Evolutionary conservation across 176 grass and related monocot species (phyloP), one percentile per base, ranked within the genome.

Genomic region (Puccinellia tenuiflora): DNA sequence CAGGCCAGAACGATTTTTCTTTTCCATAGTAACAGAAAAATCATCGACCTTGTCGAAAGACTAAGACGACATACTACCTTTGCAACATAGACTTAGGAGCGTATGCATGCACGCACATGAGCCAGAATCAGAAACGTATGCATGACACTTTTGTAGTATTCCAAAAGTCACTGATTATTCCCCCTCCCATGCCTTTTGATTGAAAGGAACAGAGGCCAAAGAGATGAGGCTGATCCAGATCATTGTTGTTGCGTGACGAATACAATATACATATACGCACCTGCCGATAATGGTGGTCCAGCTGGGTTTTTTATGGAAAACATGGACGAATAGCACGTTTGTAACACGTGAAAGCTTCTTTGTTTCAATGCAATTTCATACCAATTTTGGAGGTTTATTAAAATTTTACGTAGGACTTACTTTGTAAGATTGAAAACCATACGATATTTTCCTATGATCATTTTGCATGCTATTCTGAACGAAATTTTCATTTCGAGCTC

Each of bases 181-280:
- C 47, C 4, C 3, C 74, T 78, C 82, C 31, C 71, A 66, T 37
- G 25, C 74, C 84, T 83, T 83, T 90, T 8, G 15, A 65, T 56
- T 50, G 84, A 86, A 86, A 83, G 84, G 46, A 73, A 90, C 88
- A 79, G 21, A 39, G 30, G 29, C 14, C 64, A 66, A 83, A 45
- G 47, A 73, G 79, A 83, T 67, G 56, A 79, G 84, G 30, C 37
- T 40, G 14, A 70, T 81, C 62, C 50, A 72, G 56, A 84, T 24
- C 69, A 62, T 72, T 72, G 45, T 28, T 35, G 66, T 79, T 83
- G 88, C 56, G 56, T 79, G 37, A 67, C 43, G 62, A 81, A 46
- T 55, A 72, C 31, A 71, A 73, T 76, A 76, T 76, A 31, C 69
- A 53, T 34, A 20, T 34, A 34, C 33, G 62, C 62, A 65, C 62